Base-by-base conservation (phyloP, 2,329 filamentous ascomycete genomes). In the Penicillium sp. region DNA sequence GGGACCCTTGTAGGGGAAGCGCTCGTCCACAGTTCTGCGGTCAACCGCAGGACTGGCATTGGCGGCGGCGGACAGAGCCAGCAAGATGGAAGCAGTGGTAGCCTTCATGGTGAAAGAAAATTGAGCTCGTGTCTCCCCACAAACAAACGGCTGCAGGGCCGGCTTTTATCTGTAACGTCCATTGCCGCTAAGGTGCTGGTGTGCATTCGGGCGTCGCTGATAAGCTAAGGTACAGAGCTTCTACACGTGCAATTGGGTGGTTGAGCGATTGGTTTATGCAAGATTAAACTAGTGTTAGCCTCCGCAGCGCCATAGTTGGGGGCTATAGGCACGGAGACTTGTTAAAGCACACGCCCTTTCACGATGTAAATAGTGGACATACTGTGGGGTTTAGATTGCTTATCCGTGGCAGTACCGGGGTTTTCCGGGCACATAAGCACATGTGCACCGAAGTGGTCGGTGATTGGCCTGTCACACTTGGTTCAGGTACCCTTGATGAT, bases 1-100 rank as follows among this genome's bases (percentile, higher is more conserved):
- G 2, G 81, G 80, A 1, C 81, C 81, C 0, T 70, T 80, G 66
- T 82, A 82, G 3, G 78, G 78, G 57, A 74, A 82, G 7, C 65
- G 60, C 14, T 74, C 75, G 29, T 53, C 50, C 8, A 53, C 50
- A 5, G 27, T 37, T 11, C 46, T n/a, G 21, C n/a, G 24, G 58
- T 81, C 79, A 31, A 79, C 77, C 5, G 65, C 62, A n/a, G 67
- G 68, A 13, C 59, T 62, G 29, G 55, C 69, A 49, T 68, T 56
- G 52, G 57, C 64, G 19, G 60, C 52, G 16, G 61, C 58, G 16
- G 64, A 56, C 39, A 68, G 58, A 4, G 68, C 64, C 35, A 67
- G 52, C 55, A 69, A 46, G 14, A 57, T 44, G 16, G 61, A 58
- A 51, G 59, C 61, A 50, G 63, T 57, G 21, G 59, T 62, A 41